Conservation (phyloP, 1,284 basidiomycete genomes). For the Polyporus tsugae region DNA sequence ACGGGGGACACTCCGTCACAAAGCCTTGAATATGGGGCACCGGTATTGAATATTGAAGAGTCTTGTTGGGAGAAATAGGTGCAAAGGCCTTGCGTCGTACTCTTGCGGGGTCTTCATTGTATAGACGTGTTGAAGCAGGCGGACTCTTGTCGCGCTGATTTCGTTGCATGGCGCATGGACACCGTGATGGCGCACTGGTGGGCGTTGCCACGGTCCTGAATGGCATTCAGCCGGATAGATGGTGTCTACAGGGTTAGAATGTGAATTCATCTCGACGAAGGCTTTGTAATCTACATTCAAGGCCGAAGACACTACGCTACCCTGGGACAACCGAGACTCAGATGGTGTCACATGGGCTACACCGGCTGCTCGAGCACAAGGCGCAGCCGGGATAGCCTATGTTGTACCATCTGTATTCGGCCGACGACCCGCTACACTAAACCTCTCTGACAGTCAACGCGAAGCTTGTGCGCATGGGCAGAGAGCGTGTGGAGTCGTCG, state of each 20-base stretch:
- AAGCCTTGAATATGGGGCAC: too few relatives aligned
- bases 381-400: background rate
- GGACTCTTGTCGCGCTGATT: background rate
- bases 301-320: background rate
- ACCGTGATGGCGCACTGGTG: too few relatives aligned
- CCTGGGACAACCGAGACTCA: background rate
- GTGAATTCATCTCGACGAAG: background rate
- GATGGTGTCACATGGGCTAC: background rate
- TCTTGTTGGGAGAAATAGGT: background rate
- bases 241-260: background rate
- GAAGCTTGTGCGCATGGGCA: too few relatives aligned
- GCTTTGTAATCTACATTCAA: background rate
- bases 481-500: too few relatives aligned
- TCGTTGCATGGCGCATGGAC: background rate
- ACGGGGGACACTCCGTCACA: too few relatives aligned
- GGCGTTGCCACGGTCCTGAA: too few relatives aligned
- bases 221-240: too few relatives aligned
- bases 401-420: background rate
- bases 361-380: background rate
- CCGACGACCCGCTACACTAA: background rate
- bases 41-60: too few relatives aligned
- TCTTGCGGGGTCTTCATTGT: background rate
- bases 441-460: background rate
- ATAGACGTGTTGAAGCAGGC: background rate
- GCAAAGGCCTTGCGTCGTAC: background rate